Conservation (phyloP, 306 rosid genomes). For the Quercus engelmannii region DNA sequence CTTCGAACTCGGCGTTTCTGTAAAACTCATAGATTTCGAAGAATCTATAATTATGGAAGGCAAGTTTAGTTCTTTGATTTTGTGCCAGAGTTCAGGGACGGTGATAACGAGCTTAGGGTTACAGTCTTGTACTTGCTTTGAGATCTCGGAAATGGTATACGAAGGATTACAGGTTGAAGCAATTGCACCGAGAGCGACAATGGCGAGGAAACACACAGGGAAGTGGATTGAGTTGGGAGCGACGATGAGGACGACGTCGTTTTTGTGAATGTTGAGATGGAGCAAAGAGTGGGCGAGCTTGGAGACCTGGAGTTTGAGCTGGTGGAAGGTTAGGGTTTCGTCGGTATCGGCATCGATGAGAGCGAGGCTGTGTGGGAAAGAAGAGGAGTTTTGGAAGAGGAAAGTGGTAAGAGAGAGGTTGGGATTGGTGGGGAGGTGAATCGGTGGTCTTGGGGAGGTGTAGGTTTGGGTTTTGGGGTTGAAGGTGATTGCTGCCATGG, state of each 20-base stretch:
- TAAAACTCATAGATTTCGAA: not conserved
- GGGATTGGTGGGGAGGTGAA: slow-evolving; percentile 34
- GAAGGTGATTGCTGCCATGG: not conserved
- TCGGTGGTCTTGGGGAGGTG: slow-evolving; percentile 36
- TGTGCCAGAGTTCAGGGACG: slow-evolving; percentile 21
- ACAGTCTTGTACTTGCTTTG: slow-evolving; percentile 34
- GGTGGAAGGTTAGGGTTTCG: slow-evolving; percentile 33
- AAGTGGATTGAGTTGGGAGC: slow-evolving; percentile 24
- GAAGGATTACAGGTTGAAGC: slow-evolving; percentile 25
- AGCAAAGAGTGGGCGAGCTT: slow-evolving; percentile 20
- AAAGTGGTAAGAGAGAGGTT: slow-evolving; percentile 43
- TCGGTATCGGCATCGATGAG: slow-evolving; percentile 31
- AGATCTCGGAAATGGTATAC: slow-evolving; percentile 24
- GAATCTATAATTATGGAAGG: slow-evolving; percentile 19
- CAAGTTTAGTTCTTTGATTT: slow-evolving; percentile 14
- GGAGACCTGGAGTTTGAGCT: slow-evolving; percentile 31
- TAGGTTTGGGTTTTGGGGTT: not conserved
- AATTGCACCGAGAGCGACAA: slow-evolving; percentile 18
- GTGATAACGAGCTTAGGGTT: slow-evolving; percentile 35
- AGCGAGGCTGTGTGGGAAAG: slow-evolving; percentile 22
- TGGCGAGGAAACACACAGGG: slow-evolving; percentile 15
- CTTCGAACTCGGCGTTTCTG: not conserved
- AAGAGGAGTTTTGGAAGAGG: slow-evolving; percentile 38
- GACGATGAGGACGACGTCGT: slow-evolving; percentile 32
- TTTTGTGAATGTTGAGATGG: slow-evolving; percentile 11